Base-by-base conservation (phyloP, 2,329 filamentous ascomycete species). In the Diplodia corticola region DNA sequence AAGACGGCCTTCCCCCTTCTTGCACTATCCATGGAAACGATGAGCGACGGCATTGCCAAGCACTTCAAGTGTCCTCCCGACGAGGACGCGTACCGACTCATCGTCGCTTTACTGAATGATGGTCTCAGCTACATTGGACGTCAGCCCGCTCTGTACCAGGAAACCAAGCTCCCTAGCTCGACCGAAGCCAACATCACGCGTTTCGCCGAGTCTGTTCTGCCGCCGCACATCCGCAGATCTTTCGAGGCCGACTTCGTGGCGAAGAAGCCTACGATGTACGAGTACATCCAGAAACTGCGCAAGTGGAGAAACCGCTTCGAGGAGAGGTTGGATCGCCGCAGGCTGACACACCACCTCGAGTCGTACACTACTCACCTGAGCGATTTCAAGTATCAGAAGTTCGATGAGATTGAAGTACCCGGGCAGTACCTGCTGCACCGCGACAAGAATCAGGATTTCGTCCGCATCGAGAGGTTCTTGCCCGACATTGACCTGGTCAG, bases 1-100 rank as follows among this genome's bases (percentile, higher is more conserved):
- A 98, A 99, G 83, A 98, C 95, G 6, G 93, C 94, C 0, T 99
- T 98, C 83, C 95, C 95, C 26, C 85, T 99, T 20, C 86, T 99
- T 71, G 95, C 96, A 10, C 82, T 98, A 50, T 97, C 94, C 0
- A 98, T 99, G 95, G 95, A 99, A 81, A 97, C 94, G 0, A 99
- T 98, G 93, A 93, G 98, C 33, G 95, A 99, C 75, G 94, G 98
- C 79, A 97, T 99, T 67, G 91, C 95, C 78, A 98, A 98, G 83
- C 91, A 98, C 79, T 99, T 99, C 86, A 99, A 99, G 80, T 98
- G 95, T 73, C 94, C 94, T 15, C 94, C 94, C 0, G 95, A 99
- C 73, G 95, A 99, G 77, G 95, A 99, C 80, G 96, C 95, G 2
- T 98, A 98, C 78, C 87, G 95, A 59, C 84, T 99, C 17, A 99